Base-by-base conservation (phyloP, 2,329 filamentous ascomycete species). In the Hymenotorrendiella dingleyae region DNA sequence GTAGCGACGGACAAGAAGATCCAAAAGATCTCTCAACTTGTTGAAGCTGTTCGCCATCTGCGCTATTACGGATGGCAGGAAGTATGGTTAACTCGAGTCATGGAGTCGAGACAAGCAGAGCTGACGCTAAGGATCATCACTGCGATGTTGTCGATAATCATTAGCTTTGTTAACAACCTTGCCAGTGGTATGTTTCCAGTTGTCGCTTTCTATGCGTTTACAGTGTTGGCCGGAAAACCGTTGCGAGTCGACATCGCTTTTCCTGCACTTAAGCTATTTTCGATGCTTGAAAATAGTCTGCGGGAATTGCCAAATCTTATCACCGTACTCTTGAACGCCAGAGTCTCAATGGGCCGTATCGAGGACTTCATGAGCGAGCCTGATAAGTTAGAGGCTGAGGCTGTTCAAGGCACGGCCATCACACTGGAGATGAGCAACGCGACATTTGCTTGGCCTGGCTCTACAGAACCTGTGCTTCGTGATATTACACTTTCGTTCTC, bases 311-410 rank as follows among this genome's bases (percentile, higher is more conserved):
- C 90, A 2, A 71, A 77, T 22, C 67, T 94, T 8, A 80, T 94
- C 32, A 88, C 84, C 0, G 76, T 83, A 9, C 66, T 91, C 4
- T 73, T 94, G 51, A 94, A 94, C 55, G 86, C 88, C 0, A 81
- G 77, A n/a, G 82, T 95, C 14, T 84, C 89, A 0, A 78, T 94
- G 49, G 78, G 76, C 7, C 82, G 89, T 51, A 87, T 95, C 16
- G 85, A 94, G 55, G 74, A 77, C 17, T 95, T 94, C 65, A 94
- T 95, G 86, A 68, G 71, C 1, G 89, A 95, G 62, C 86, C 86
- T 0, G 80, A 95, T 56, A 87, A 88, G 53, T 74, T 78, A 22
- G 70, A 74, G 21, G 61, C 62, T 14, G 65, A 72, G 12, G 67
- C 43, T 2, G 48, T 45, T 12, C 45, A 47, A 21, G 34, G 27